A percentile compares a stretch with the other conserved stretches of the same genome.
These are phyloP conservation scores for Schizophyllum amplum DNA, from an alignment of 1,284 basidiomycete genomes.

Conservation along the genomic window DNA sequence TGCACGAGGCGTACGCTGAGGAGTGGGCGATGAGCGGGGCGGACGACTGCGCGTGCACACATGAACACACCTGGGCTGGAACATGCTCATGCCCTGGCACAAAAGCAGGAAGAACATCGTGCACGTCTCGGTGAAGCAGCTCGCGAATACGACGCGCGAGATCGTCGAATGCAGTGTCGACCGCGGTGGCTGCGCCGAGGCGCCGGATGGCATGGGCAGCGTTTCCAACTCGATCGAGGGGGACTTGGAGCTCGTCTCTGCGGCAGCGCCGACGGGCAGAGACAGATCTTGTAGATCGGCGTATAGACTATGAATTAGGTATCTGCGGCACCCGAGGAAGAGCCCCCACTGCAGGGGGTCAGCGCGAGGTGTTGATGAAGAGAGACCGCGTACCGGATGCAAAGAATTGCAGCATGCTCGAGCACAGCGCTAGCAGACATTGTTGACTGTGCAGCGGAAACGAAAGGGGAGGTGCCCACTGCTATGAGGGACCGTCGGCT, in stretches of 20 bases:
- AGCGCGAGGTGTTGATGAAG: too few relatives aligned
- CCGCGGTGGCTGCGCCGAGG: constrained; percentile 17
- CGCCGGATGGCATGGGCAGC: constrained; percentile 26
- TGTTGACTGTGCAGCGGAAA: too few relatives aligned
- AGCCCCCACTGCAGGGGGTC: constrained; percentile 28
- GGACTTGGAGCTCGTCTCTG: too few relatives aligned
- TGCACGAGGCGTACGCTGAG: constrained; percentile 50
- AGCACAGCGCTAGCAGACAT: too few relatives aligned
- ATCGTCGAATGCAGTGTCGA: constrained; percentile 41
- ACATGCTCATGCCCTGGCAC: constrained; percentile 48
- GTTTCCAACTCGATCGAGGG: constrained; percentile 33
- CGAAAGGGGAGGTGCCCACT: too few relatives aligned
- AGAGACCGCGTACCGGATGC: neutral
- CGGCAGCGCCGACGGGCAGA: too few relatives aligned
- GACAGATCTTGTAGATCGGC: constrained; percentile 42
- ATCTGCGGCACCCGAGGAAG: constrained; percentile 47
- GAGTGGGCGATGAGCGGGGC: constrained; percentile 4
- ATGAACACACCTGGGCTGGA: constrained; percentile 41
- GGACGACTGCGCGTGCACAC: neutral
- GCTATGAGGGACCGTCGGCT: too few relatives aligned
- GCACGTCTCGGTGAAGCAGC: constrained; percentile 63
- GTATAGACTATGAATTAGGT: constrained; percentile 46
- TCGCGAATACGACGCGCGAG: constrained; percentile 48
- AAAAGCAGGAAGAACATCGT: constrained; percentile 60
- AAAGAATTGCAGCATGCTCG: neutral